These are phyloP conservation scores for Suillus tomentosus DNA, from an alignment of 768 basidiomycete species.

Conservation along the genomic window DNA sequence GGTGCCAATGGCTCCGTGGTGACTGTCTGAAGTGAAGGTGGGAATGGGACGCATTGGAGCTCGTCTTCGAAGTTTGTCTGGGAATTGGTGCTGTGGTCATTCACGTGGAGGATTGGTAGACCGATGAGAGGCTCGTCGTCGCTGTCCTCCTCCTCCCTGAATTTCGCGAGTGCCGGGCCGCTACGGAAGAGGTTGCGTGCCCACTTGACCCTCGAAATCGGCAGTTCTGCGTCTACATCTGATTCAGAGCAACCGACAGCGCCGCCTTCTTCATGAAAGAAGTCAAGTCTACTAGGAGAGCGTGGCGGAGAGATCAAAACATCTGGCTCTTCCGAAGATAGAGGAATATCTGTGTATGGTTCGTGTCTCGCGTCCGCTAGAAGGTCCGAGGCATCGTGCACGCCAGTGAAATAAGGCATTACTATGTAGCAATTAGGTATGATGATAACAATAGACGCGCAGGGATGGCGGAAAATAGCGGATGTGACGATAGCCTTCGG, in stretches of 20 bases:
- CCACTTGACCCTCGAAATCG: slow-evolving; percentile 18
- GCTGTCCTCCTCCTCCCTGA: slow-evolving; percentile 16
- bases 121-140: not conserved
- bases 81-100: slow-evolving; percentile 8
- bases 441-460: not conserved
- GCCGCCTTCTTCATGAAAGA: slow-evolving; percentile 24
- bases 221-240: slow-evolving; percentile 7
- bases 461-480: slow-evolving; percentile 1
- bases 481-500: not conserved
- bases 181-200: slow-evolving; percentile 10
- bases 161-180: slow-evolving; percentile 3
- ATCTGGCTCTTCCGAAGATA: slow-evolving; percentile 18
- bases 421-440: not conserved
- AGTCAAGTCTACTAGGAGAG: slow-evolving; percentile 52
- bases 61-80: slow-evolving; percentile 22
- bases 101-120: slow-evolving; percentile 7
- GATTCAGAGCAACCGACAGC: slow-evolving; percentile 1
- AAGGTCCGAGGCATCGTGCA: not conserved
- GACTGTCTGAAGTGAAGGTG: slow-evolving; percentile 20
- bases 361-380: slow-evolving; percentile 15
- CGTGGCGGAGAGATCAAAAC: slow-evolving; percentile 36
- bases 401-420: not conserved
- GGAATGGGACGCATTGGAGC: slow-evolving; percentile 13
- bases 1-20: slow-evolving; percentile 22
- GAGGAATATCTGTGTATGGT: slow-evolving; percentile 12